These are phyloP conservation scores for Lithospermum erythrorhizon DNA, from an alignment of 257 asterid genomes.

Conservation along the genomic window DNA sequence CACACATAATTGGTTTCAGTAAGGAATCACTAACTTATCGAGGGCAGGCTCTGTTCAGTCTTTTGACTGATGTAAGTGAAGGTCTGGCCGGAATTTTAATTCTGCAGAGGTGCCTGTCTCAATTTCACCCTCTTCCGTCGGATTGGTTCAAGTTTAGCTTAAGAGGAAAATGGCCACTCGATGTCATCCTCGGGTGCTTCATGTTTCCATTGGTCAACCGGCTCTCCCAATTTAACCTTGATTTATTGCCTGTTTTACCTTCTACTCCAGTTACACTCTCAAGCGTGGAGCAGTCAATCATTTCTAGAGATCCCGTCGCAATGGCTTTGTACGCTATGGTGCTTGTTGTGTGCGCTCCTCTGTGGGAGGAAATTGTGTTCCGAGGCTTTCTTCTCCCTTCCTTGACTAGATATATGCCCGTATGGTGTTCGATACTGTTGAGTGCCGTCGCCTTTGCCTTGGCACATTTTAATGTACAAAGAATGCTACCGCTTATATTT, in stretches of 20 bases:
- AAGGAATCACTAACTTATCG: conserved; percentile 68
- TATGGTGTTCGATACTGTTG: conserved; percentile 74
- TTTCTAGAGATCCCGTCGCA: conserved; percentile 88
- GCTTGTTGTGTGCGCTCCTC: conserved; percentile 84
- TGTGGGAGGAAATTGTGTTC: conserved; percentile 94
- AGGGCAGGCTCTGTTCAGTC: conserved; percentile 96
- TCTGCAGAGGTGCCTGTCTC: conserved; percentile 62
- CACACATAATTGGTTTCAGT: conserved; percentile 72
- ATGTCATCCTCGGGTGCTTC: conserved; percentile 68
- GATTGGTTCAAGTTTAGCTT: conserved; percentile 89
- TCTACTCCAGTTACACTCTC: conserved; percentile 74
- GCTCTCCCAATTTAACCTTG: conserved; percentile 74
- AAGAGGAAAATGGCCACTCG: conserved; percentile 65
- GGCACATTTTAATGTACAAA: conserved; percentile 93
- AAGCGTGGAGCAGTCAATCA: conserved; percentile 77
- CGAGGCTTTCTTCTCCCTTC: conserved; percentile 92
- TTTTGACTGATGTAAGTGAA: conserved; percentile 77
- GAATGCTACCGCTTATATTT: conserved; percentile 78
- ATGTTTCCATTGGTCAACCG: conserved; percentile 88
- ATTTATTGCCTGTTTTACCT: conserved; percentile 62
- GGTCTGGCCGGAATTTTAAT: conserved; percentile 90
- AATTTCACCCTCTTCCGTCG: conserved; percentile 65
- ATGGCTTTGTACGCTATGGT: conserved; percentile 77
- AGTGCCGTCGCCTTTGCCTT: conserved; percentile 82
- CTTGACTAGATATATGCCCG: conserved; percentile 91